Percentiles rank a stretch among this genome's conserved stretches.
Evolutionary conservation across 2,329 filamentous ascomycete species (phyloP).

Genomic region (Calonectria fujianensis): DNA sequence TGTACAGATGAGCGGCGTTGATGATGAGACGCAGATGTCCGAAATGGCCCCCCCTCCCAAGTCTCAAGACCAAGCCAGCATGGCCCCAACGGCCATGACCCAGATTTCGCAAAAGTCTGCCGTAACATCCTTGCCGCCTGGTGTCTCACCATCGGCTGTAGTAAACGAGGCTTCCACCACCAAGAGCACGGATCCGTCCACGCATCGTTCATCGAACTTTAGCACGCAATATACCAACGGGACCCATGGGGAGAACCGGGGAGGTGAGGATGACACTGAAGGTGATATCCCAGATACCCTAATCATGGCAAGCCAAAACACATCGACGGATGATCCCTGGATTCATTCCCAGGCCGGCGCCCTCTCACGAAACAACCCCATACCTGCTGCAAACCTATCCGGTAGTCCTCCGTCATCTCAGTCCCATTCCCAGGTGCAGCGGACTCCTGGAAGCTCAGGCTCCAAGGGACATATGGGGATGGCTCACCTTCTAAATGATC

Average conservation of each 20-base stretch:
- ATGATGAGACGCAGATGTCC: slow-evolving; percentile 69
- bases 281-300: slow-evolving; percentile 74
- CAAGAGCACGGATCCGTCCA: slow-evolving; percentile 86
- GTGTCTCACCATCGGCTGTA: slow-evolving; percentile 74
- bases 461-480: slow-evolving; percentile 58
- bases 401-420: slow-evolving; percentile 65
- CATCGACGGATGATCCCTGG: slow-evolving; percentile 74
- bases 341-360: slow-evolving; percentile 75
- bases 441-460: slow-evolving; percentile 56
- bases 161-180: slow-evolving; percentile 94
- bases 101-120: slow-evolving; percentile 80
- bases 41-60: slow-evolving; percentile 71
- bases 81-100: slow-evolving; percentile 68
- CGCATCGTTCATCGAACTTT: slow-evolving; percentile 76
- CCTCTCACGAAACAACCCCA: slow-evolving; percentile 63
- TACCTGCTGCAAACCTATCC: slow-evolving; percentile 50
- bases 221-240: slow-evolving; percentile 86
- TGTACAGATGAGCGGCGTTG: slow-evolving; percentile 76
- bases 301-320: slow-evolving; percentile 65
- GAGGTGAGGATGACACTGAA: slow-evolving; percentile 58
- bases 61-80: slow-evolving; percentile 61
- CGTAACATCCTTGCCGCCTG: slow-evolving; percentile 74
- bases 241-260: slow-evolving; percentile 67
- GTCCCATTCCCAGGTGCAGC: slow-evolving; percentile 50
- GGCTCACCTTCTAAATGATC: slow-evolving; percentile 65